A percentile compares a stretch with the other conserved stretches of the same genome.
phyloP scores from a whole-genome alignment of 139 green algal species.

The Deuterostichococcus epilithicus region DNA sequence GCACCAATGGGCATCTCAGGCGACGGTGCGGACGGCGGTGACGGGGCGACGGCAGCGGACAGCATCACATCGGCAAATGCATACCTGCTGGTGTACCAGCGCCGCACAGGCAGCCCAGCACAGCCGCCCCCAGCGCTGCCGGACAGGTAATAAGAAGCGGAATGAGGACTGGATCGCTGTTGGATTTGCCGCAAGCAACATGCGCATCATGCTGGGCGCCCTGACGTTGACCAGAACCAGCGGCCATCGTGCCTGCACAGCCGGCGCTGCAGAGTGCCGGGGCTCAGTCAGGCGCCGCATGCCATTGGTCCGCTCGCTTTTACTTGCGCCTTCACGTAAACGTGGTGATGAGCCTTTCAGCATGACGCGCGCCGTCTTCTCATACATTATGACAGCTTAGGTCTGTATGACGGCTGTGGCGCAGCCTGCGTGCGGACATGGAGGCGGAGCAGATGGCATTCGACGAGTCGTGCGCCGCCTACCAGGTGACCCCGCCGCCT shows the following conservation, averaged over 20 bases:
- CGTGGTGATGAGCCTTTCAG: not conserved
- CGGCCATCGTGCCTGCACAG: too few relatives aligned
- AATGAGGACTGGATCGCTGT: not conserved
- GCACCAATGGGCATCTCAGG: not conserved
- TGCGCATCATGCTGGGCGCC: too few relatives aligned
- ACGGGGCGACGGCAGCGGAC: not conserved
- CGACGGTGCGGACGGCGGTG: not conserved
- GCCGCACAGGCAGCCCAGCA: conserved; percentile 5
- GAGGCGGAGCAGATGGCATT: conserved; percentile 11
- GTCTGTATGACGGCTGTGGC: too few relatives aligned
- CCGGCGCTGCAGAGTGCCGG: too few relatives aligned
- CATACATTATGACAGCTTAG: too few relatives aligned
- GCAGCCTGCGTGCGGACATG: conserved; percentile 7
- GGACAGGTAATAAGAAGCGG: conserved; percentile 1
- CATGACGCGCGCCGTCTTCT: not conserved
- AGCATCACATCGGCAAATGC: conserved; percentile 54
- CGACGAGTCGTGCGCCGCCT: conserved; percentile 1
- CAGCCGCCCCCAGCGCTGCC: not conserved
- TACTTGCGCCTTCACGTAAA: too few relatives aligned
- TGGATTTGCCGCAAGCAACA: not conserved
- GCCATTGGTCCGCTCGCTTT: too few relatives aligned
- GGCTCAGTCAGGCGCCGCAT: too few relatives aligned
- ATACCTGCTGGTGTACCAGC: conserved; percentile 77
- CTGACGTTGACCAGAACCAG: too few relatives aligned
- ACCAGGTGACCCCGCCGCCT: conserved; percentile 6